Evolutionary conservation across 768 basidiomycete species (phyloP).

Genomic region (Auricularia cornea): DNA sequence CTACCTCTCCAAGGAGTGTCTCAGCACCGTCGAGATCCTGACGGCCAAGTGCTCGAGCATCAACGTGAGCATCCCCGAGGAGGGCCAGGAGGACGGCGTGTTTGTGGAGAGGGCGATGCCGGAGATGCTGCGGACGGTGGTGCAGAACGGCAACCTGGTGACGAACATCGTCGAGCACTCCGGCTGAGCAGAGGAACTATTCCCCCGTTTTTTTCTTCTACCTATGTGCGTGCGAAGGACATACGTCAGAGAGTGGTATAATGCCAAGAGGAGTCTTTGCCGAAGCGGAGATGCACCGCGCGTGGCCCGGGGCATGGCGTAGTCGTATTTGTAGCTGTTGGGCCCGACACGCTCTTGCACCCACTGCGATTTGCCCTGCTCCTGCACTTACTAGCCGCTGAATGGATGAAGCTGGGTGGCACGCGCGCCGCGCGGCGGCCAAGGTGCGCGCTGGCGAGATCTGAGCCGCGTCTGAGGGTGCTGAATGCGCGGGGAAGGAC

Average conservation of each 20-base stretch:
- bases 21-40: constrained; percentile 70
- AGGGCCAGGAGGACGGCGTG: constrained; percentile 85
- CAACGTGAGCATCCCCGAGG: constrained; percentile 81
- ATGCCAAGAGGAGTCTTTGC: neutral
- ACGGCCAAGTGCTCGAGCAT: constrained; percentile 91
- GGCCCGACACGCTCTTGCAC: neutral
- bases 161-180: constrained; percentile 85
- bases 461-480: neutral
- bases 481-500: neutral
- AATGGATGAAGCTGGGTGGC: constrained; percentile 1
- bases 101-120: constrained; percentile 87
- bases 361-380: neutral
- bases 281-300: no score
- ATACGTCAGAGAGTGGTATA: neutral
- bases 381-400: neutral
- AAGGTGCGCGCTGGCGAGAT: neutral
- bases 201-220: no score
- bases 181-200: no score
- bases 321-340: neutral
- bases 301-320: no score
- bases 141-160: constrained; percentile 75
- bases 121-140: constrained; percentile 87
- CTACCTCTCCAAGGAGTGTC: constrained; percentile 77
- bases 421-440: neutral
- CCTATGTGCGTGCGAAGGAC: neutral